phyloP scores from a whole-genome alignment of 148 eudicot genomes.

The Tetragonia tetragonoides region DNA sequence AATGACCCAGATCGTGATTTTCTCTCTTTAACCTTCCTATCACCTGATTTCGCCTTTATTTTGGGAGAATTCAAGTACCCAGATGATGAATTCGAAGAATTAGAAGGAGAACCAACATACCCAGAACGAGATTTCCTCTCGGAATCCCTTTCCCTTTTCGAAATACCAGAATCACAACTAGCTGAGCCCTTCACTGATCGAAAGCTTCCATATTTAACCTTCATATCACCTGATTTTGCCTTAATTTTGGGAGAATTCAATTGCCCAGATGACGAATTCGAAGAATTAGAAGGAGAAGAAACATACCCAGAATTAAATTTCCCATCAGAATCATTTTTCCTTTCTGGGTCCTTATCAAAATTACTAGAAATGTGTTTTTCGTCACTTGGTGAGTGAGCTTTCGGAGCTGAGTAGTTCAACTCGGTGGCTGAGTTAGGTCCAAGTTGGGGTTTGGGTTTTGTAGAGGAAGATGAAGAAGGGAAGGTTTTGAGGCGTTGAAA shows the following conservation, averaged over 20 bases:
- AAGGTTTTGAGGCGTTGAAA: conserved; percentile 77
- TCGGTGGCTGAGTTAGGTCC: conserved; percentile 11
- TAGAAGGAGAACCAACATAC: conserved; percentile 34
- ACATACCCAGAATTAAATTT: conserved; percentile 6
- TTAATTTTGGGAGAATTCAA: neutral
- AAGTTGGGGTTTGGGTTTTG: conserved; percentile 25
- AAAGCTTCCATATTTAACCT: conserved; percentile 17
- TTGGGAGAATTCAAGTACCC: conserved; percentile 35
- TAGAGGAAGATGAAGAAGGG: conserved; percentile 37
- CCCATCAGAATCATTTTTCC: neutral
- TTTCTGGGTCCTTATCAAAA: neutral
- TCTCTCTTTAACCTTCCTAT: conserved; percentile 27
- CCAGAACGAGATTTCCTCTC: conserved; percentile 30
- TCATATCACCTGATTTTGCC: neutral
- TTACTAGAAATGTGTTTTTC: too few relatives aligned
- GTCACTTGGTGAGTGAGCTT: neutral
- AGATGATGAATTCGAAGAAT: conserved; percentile 32
- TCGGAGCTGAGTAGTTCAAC: neutral
- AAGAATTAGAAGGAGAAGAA: conserved; percentile 14
- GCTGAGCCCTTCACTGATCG: too few relatives aligned
- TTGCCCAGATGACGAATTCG: conserved; percentile 14
- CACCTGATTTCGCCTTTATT: conserved; percentile 16
- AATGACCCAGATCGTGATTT: conserved; percentile 30
- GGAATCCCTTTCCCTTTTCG: too few relatives aligned
- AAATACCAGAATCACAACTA: too few relatives aligned